Evolutionary conservation across 495 filamentous ascomycete genomes (phyloP).

Genomic region (Halenospora varia): DNA sequence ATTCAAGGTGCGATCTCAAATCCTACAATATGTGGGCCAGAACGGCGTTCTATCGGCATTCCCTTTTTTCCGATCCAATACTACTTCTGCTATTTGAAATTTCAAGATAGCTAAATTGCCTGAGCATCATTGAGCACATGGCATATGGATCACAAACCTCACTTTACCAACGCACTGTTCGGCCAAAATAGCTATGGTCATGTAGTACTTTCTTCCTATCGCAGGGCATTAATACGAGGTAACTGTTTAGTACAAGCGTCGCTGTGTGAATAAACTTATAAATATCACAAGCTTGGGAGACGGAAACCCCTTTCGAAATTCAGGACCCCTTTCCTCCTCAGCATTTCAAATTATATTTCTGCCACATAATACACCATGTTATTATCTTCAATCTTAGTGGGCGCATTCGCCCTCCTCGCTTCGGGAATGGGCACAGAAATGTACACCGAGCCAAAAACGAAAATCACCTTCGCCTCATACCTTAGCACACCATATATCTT

Average conservation of each 20-base stretch:
- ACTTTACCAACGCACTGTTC: background rate
- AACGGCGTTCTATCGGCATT: background rate
- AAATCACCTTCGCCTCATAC: slow-evolving; percentile 31
- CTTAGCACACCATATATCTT: slow-evolving; percentile 36
- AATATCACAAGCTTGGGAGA: background rate
- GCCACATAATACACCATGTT: background rate
- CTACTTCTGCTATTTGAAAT: background rate
- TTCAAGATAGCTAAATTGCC: background rate
- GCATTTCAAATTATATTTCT: background rate
- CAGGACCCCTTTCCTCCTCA: background rate
- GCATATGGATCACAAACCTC: background rate
- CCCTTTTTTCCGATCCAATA: background rate
- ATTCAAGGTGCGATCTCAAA: background rate
- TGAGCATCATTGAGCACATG: background rate
- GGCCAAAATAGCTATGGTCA: too few species aligned
- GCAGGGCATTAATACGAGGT: background rate
- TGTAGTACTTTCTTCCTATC: too few species aligned
- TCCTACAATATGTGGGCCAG: background rate
- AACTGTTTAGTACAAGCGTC: background rate
- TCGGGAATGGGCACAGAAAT: background rate
- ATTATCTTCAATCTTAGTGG: background rate
- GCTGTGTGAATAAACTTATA: background rate
- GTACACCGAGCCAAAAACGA: slow-evolving; percentile 29
- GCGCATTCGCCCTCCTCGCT: background rate
- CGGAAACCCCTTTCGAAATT: background rate